phyloP scores from a whole-genome alignment of 805 yeast genomes.

The Wickerhamia fluorescens region DNA sequence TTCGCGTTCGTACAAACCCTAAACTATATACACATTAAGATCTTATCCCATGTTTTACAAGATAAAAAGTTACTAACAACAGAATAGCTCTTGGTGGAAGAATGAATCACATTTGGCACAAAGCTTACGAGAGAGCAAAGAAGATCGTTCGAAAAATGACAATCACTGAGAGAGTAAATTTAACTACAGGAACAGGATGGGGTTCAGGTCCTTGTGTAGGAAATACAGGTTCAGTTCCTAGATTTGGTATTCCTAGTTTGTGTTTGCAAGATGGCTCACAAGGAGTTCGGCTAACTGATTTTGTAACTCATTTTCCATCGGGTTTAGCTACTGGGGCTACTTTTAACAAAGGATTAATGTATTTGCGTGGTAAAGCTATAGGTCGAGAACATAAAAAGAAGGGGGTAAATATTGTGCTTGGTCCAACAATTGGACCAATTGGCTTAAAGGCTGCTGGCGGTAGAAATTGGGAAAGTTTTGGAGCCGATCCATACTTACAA shows the following conservation, averaged over 20 bases:
- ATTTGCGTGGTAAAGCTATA: slow-evolving; percentile 47
- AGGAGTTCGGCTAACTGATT: slow-evolving; percentile 53
- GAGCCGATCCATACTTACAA: slow-evolving; percentile 54
- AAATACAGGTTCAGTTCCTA: slow-evolving; percentile 51
- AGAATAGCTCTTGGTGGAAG: slow-evolving; percentile 43
- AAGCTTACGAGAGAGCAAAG: slow-evolving; percentile 50
- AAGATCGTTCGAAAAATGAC: slow-evolving; percentile 51
- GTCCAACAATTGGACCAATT: slow-evolving; percentile 55
- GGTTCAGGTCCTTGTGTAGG: slow-evolving; percentile 58
- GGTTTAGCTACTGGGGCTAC: slow-evolving; percentile 55
- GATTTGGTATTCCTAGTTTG: slow-evolving; percentile 46
- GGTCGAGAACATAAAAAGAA: slow-evolving; percentile 49
- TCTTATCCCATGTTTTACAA: too few relatives aligned
- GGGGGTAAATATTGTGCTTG: slow-evolving; percentile 50
- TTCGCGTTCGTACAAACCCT: slow-evolving; percentile 23
- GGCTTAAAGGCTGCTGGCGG: slow-evolving; percentile 61
- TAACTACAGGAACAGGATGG: slow-evolving; percentile 61
- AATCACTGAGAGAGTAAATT: slow-evolving; percentile 50
- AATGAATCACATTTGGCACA: slow-evolving; percentile 46
- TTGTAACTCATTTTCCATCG: slow-evolving; percentile 50
- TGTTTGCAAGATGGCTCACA: slow-evolving; percentile 61
- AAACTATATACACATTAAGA: too few relatives aligned
- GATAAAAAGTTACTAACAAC: too few relatives aligned
- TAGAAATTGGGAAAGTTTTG: slow-evolving; percentile 59
- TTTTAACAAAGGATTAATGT: slow-evolving; percentile 46